Base-by-base conservation (phyloP, 208 protist genomes). In the Wallacemonas sp. region DNA sequence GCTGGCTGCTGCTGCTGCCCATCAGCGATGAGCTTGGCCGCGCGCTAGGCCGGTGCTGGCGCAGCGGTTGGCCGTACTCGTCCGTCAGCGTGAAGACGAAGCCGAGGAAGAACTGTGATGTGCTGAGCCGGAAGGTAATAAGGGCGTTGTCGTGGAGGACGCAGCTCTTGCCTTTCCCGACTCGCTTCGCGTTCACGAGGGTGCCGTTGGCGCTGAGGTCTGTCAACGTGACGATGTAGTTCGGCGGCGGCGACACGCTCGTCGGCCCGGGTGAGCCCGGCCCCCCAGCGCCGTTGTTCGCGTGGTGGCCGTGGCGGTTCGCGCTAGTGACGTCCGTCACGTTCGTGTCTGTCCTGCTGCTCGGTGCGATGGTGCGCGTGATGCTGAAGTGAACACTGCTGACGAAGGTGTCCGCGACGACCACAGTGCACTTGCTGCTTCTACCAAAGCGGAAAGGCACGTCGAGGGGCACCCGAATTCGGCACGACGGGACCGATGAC, bases 191-290 rank as follows among this genome's bases (percentile, higher is more conserved):
- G 65, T 96, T 94, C 9, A 96, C 91, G 59, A 89, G 93, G 22
- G 91, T 96, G 27, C 91, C 91, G 73, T 96, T 93, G 19, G 76
- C 83, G 58, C 91, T 96, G 46, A 68, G 62, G 68, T 96, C 91
- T 37, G 74, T 61, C 8, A 96, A 66, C 15, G 64, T 78, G 8
- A 89, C 66, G 10, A 71, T 68, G 42, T 74, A 79, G 19, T 57
- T 62, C 5, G 48, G 8, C 65, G 69, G 59, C 27, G 55, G 26
- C 71, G 62, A 19, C 54, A 68, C 15, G 63, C 22, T 52, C 61
- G 38, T 15, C 53, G 30, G 33, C 32, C 30, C 17, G 10, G 17
- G 27, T 22, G 10, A 6, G 36, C 46, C 48, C 37, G 29, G 6
- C 13, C 26, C 26, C 5, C 50, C 15, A 24, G 30, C 45, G 41